A percentile compares a stretch with the other conserved stretches of the same genome.
phyloP scores from a whole-genome alignment of 2,329 filamentous ascomycete genomes.

The Xylaria sp. region DNA sequence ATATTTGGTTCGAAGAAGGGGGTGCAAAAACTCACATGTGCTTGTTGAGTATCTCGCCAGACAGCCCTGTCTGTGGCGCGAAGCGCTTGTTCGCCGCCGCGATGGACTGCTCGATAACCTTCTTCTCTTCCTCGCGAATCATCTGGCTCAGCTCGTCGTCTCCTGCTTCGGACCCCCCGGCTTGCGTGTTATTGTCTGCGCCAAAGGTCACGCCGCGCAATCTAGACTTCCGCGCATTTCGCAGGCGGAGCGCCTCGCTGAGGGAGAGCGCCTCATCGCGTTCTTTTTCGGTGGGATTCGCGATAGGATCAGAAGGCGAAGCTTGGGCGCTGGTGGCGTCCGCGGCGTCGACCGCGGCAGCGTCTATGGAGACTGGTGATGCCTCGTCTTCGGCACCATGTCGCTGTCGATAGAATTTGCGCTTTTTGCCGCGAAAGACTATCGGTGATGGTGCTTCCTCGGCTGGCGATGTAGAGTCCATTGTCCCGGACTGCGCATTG shows the following conservation, averaged over 20 bases:
- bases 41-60: conserved; percentile 73
- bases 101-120: conserved; percentile 45
- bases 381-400: conserved; percentile 52
- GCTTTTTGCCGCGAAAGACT: conserved; percentile 70
- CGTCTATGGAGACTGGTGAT: conserved; percentile 9
- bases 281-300: conserved; percentile 35
- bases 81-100: conserved; percentile 65
- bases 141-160: conserved; percentile 53
- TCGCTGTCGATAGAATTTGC: conserved; percentile 68
- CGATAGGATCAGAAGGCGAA: conserved; percentile 6
- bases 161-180: conserved; percentile 41
- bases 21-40: conserved; percentile 75
- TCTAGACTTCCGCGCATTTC: conserved; percentile 62
- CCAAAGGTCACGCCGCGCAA: conserved; percentile 68
- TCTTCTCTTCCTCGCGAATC: conserved; percentile 51
- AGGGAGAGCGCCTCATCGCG: conserved; percentile 58
- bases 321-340: conserved; percentile 10
- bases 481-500: conserved; percentile 7
- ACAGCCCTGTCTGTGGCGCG: conserved; percentile 75
- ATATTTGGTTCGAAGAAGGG: not conserved
- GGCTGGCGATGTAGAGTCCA: conserved; percentile 35
- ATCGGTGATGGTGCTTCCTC: conserved; percentile 50
- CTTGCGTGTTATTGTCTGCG: conserved; percentile 45
- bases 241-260: conserved; percentile 62
- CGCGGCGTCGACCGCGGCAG: conserved; percentile 25